phyloP scores from a whole-genome alignment of 345 rosid species.

The Populus nigra region DNA sequence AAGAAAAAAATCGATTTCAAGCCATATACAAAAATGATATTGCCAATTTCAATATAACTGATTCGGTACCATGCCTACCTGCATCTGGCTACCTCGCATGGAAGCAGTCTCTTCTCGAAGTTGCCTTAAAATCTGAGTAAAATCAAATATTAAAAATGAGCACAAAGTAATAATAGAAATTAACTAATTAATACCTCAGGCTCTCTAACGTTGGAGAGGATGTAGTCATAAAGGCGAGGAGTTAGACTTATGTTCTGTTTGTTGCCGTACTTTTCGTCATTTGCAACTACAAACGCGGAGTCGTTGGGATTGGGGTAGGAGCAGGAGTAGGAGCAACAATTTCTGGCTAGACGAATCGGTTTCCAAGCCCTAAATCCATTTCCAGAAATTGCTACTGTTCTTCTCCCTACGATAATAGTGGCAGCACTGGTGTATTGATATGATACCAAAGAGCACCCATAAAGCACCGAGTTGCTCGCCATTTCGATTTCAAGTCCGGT shows the following conservation, averaged over 20 bases:
- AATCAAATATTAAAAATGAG: background rate
- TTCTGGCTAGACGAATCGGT: background rate
- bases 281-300: constrained; percentile 44
- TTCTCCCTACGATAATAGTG: background rate
- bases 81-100: constrained; percentile 88
- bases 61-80: constrained; percentile 33
- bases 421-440: background rate
- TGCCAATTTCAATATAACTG: too few species aligned
- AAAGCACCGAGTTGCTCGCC: constrained; percentile 13
- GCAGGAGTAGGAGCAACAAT: constrained; percentile 17
- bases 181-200: constrained; percentile 44
- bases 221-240: constrained; percentile 70
- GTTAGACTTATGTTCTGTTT: constrained; percentile 76
- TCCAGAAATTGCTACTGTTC: background rate
- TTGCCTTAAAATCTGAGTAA: constrained; percentile 59
- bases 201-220: constrained; percentile 82
- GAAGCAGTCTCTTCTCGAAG: constrained; percentile 86
- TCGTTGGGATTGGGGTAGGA: constrained; percentile 15
- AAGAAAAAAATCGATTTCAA: too few species aligned
- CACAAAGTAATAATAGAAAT: background rate
- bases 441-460: constrained; percentile 3
- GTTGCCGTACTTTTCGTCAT: constrained; percentile 66
- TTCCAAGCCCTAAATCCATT: background rate
- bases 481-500: constrained; percentile 1
- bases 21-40: too few species aligned